phyloP scores from a whole-genome alignment of 768 basidiomycete species.

The Steccherinum ochraceum region DNA sequence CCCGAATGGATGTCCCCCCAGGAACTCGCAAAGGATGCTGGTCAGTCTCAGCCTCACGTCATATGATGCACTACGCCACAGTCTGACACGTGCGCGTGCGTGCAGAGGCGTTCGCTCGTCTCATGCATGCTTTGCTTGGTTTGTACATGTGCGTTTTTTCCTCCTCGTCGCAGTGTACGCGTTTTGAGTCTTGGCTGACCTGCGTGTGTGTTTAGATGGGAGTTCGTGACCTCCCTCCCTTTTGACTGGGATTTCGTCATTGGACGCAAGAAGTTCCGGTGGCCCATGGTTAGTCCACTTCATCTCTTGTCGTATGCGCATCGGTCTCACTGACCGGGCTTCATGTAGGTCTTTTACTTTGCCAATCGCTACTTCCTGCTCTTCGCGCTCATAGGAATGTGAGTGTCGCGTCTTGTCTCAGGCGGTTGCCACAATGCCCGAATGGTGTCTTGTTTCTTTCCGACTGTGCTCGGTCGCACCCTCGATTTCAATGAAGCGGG shows the following conservation, averaged over 20 bases:
- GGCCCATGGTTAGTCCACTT: slow-evolving; percentile 36
- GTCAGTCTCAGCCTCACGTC: slow-evolving; percentile 18
- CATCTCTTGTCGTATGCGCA: background rate
- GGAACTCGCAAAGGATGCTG: slow-evolving; percentile 29
- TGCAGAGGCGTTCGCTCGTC: slow-evolving; percentile 31
- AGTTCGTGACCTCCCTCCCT: slow-evolving; percentile 33
- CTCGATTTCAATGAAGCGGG: too few relatives aligned
- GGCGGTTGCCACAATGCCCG: background rate
- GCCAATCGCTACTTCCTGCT: slow-evolving; percentile 37
- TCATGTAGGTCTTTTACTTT: slow-evolving; percentile 38
- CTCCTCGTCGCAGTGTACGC: background rate
- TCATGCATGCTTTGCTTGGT: slow-evolving; percentile 39
- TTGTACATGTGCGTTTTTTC: slow-evolving; percentile 34
- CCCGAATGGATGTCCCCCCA: slow-evolving; percentile 33
- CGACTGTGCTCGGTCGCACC: too few relatives aligned
- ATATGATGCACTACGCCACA: background rate
- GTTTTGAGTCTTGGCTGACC: background rate
- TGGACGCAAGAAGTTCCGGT: slow-evolving; percentile 37
- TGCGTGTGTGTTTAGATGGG: slow-evolving; percentile 29
- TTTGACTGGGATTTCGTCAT: slow-evolving; percentile 37
- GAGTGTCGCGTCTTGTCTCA: slow-evolving; percentile 10
- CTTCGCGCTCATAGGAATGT: slow-evolving; percentile 43
- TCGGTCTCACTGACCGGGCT: background rate
- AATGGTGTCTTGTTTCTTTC: too few relatives aligned
- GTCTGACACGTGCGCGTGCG: background rate